Percentiles rank a stretch among this genome's conserved stretches.
These are phyloP conservation scores for Stephanocyclus meneghinianus DNA, from an alignment of 352 stramenopile genomes.

Conservation along the genomic window DNA sequence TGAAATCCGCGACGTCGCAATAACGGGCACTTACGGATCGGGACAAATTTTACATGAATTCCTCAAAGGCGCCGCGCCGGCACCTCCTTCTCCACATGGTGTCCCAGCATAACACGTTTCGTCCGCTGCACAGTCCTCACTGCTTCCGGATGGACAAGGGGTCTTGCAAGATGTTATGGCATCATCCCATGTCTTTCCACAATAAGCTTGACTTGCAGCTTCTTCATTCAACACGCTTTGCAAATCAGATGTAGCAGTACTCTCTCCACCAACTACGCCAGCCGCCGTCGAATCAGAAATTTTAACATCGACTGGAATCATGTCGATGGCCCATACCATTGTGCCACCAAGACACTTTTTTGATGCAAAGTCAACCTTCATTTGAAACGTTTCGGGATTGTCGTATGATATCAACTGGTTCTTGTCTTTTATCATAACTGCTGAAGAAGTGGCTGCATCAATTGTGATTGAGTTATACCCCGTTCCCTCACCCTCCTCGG, in stretches of 20 bases:
- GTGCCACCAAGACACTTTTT: slow-evolving; percentile 57
- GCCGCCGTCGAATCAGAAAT: background rate
- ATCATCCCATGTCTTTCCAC: slow-evolving; percentile 78
- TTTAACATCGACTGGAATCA: slow-evolving; percentile 31
- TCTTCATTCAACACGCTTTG: slow-evolving; percentile 52
- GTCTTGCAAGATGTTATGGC: slow-evolving; percentile 62
- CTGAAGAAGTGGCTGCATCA: slow-evolving; percentile 37
- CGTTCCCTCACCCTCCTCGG: slow-evolving; percentile 36
- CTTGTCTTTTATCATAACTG: slow-evolving; percentile 55
- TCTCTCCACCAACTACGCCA: background rate
- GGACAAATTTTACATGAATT: slow-evolving; percentile 66
- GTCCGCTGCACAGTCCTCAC: slow-evolving; percentile 67
- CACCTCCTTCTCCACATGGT: slow-evolving; percentile 59
- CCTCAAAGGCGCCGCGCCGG: slow-evolving; percentile 25
- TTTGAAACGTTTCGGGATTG: slow-evolving; percentile 55
- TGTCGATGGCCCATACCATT: slow-evolving; percentile 65
- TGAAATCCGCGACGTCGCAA: background rate
- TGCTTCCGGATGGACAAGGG: slow-evolving; percentile 68
- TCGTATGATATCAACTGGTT: slow-evolving; percentile 64
- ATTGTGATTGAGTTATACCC: slow-evolving; percentile 53
- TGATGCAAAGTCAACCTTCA: slow-evolving; percentile 57
- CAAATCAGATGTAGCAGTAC: background rate
- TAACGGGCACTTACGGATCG: slow-evolving; percentile 10
- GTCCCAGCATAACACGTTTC: slow-evolving; percentile 80
- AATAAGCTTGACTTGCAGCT: slow-evolving; percentile 54